Base-by-base conservation (phyloP, 2,329 filamentous ascomycete genomes). In the Aureobasidium sp. region DNA sequence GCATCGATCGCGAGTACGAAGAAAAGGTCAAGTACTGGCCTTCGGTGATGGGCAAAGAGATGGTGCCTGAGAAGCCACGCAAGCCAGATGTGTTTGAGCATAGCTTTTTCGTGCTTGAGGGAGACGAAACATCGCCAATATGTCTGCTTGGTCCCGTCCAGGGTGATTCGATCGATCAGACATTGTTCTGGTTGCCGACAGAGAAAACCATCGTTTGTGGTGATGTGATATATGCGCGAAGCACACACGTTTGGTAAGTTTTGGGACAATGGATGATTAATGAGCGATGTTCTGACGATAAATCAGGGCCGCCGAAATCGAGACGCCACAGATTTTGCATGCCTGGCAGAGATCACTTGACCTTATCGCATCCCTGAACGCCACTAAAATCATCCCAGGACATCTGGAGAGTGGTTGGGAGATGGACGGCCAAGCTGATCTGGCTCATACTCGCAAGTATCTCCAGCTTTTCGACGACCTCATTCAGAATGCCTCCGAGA, bases 1-100 rank as follows among this genome's bases (percentile, higher is more conserved):
- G 68, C 5, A 73, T 74, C 51, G 68, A 74, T 47, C 66, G 70
- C 31, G 71, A 74, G 63, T 74, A 74, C 52, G 72, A 71, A 31
- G 68, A 71, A 22, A 73, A 74, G 52, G 66, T 72, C 25, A 66
- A 63, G 20, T 74, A 70, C 61, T 74, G 72, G 72, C 68, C 69
- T 0, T 25, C 60, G 1, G 64, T 70, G 1, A 67, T 72, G 51
- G 71, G 70, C 1, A 62, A 61, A 22, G 69, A 73, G 37, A 70
- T 69, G 59, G 68, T 74, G 1, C 68, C 71, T 6, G 63, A 60
- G 2, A 48, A 60, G 9, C 71, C 70, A 14, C 64, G 63, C 1
- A 71, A 70, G 52, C 72, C 72, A 0, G 67, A 66, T 9, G 62
- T 64, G 0, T 74, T 70, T 55, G 44, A 64, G 1, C 72, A 67